Conservation (phyloP, 768 basidiomycete genomes). For the Termitomyces sp. region DNA sequence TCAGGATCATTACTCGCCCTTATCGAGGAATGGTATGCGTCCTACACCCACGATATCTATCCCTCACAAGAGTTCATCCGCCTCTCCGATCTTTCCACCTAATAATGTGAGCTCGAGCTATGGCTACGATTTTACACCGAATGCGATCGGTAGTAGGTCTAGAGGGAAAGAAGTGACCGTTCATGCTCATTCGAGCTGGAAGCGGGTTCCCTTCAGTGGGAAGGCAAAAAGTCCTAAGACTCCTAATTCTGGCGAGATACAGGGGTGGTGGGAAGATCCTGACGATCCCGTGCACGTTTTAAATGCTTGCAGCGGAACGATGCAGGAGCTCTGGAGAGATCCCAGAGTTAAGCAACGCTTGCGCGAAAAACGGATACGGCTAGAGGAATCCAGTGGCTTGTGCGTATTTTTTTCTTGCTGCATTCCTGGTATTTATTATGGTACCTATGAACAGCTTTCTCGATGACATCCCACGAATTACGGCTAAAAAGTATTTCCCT, state of each 20-base stretch:
- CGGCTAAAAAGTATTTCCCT: slow-evolving; percentile 76
- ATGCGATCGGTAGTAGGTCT: slow-evolving; percentile 27
- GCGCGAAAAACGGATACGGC: slow-evolving; percentile 56
- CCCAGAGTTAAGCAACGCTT: slow-evolving; percentile 57
- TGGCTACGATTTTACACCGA: slow-evolving; percentile 16
- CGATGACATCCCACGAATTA: slow-evolving; percentile 75
- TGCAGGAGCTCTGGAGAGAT: slow-evolving; percentile 76
- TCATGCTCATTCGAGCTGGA: slow-evolving; percentile 63
- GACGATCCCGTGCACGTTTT: slow-evolving; percentile 74
- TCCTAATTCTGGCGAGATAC: slow-evolving; percentile 63
- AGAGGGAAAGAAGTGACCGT: slow-evolving; percentile 51
- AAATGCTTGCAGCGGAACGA: slow-evolving; percentile 54
- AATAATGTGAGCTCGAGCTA: slow-evolving; percentile 18
- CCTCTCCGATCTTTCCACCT: slow-evolving; percentile 23
- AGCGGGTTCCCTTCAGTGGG: slow-evolving; percentile 57
- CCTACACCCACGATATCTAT: slow-evolving; percentile 46
- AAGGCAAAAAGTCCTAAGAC: slow-evolving; percentile 65
- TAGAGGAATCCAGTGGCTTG: slow-evolving; percentile 87
- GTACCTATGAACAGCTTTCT: slow-evolving; percentile 51
- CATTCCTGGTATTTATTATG: slow-evolving; percentile 5
- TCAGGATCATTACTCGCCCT: slow-evolving; percentile 4
- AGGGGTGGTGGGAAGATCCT: slow-evolving; percentile 85
- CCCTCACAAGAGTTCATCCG: slow-evolving; percentile 29
- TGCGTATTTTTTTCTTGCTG: slow-evolving; percentile 31
- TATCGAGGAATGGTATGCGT: slow-evolving; percentile 21